phyloP scores from a whole-genome alignment of 192 early-diverging fungal species.

The Coemansia sp. region DNA sequence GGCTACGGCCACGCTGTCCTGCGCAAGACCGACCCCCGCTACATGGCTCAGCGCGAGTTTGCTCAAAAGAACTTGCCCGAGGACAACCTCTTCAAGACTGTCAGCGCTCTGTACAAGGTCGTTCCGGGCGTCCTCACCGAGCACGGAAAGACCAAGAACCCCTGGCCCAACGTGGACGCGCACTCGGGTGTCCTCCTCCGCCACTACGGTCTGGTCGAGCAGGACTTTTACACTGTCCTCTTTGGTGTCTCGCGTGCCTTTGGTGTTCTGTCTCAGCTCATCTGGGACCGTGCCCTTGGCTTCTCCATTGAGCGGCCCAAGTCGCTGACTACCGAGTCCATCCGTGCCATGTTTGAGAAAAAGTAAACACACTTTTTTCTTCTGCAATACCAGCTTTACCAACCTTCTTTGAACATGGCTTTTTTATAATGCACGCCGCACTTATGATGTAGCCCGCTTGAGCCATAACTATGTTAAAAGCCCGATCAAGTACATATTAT shows the following conservation, averaged over 20 bases:
- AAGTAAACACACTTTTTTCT: constrained; percentile 7
- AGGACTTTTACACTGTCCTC: constrained; percentile 99
- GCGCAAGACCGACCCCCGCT: constrained; percentile 95
- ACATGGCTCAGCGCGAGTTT: constrained; percentile 98
- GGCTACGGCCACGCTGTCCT: constrained; percentile 99
- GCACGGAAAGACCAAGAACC: constrained; percentile 99
- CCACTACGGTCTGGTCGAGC: constrained; percentile 94
- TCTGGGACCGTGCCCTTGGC: constrained; percentile 97
- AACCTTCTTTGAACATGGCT: not conserved
- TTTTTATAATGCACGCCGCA: not conserved
- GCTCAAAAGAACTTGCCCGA: constrained; percentile 96
- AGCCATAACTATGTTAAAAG: not conserved
- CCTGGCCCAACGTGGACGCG: constrained; percentile 99
- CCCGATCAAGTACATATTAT: not conserved
- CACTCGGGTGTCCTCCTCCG: constrained; percentile 97
- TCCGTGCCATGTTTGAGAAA: constrained; percentile 83
- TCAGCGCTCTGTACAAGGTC: constrained; percentile 95
- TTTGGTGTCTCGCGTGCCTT: constrained; percentile 98
- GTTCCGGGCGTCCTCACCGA: constrained; percentile 92
- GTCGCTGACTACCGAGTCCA: constrained; percentile 80
- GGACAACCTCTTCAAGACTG: constrained; percentile 95
- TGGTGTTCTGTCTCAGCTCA: constrained; percentile 90
- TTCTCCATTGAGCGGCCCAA: constrained; percentile 92
- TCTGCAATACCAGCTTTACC: not conserved
- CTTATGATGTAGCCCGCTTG: not conserved